Evolutionary conservation across 495 filamentous ascomycete genomes (phyloP), one percentile per base, ranked within the genome.

Genomic region (Tirmania nivea): DNA sequence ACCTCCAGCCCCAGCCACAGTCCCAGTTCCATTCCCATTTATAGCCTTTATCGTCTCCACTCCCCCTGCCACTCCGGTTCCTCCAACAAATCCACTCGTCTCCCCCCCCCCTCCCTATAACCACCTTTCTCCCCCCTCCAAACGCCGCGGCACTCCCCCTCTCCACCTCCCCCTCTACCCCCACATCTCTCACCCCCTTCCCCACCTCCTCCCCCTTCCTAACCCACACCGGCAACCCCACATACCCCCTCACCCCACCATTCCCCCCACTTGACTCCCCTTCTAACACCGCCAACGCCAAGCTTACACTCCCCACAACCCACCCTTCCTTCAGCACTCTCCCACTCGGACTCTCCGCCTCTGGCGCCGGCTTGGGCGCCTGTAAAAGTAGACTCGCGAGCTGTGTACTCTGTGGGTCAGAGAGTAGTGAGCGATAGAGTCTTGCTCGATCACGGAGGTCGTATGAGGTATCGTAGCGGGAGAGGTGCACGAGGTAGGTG

Each of bases 401-500:
- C 62, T 94, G 85, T 0, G 82, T 86, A 8, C 75, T 78, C 6
- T 73, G 72, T 0, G 88, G 84, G 10, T 76, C 76, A 19, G 76
- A 74, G 1, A 97, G 76, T 4, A 97, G 75, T 1, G 82, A 77
- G 57, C 84, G 86, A 68, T 93, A 95, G 31, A 94, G 69, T 8
- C 90, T 75, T 1, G 87, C 77, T 19, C 90, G 83, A 60, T 95
- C 90, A 39, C 90, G 85, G 5, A 96, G 77, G 62, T 94, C 87
- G 65, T 95, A 97, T 4, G 88, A 94, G 0, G 80, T 83, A 58
- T 94, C 89, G 62, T 96, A 97, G 55, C 90, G 78, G 11, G 80
- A 82, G 8, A 97, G 77, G 17, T 45, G 39, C 6, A 90, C 71
- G 48, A 89, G 77, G 62, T 97, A 92, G 19, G 74, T 73, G 79